phyloP scores from a whole-genome alignment of 1,139 yeast species.

The Lodderomyces margitis region DNA sequence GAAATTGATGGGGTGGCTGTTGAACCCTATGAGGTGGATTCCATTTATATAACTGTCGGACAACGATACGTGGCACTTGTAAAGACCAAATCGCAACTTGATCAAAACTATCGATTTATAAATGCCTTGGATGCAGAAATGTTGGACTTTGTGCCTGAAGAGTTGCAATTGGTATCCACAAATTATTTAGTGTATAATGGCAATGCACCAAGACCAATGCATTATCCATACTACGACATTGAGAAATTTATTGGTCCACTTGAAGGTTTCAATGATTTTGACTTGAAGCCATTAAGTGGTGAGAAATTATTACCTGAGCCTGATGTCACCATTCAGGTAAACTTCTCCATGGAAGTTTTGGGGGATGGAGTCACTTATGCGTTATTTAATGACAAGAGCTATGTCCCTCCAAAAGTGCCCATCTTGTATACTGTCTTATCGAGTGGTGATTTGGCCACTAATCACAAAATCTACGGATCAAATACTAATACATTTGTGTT shows the following conservation, averaged over 20 bases:
- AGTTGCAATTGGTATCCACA: conserved; percentile 65
- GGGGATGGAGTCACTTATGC: conserved; percentile 86
- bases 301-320: conserved; percentile 57
- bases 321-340: conserved; percentile 62
- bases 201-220: conserved; percentile 40
- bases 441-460: conserved; percentile 53
- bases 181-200: conserved; percentile 64
- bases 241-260: conserved; percentile 44
- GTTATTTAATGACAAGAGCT: conserved; percentile 83
- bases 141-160: conserved; percentile 71
- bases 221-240: conserved; percentile 17
- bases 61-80: conserved; percentile 77
- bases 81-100: conserved; percentile 58
- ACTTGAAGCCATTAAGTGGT: conserved; percentile 55
- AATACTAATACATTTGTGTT: conserved; percentile 74
- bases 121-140: conserved; percentile 73
- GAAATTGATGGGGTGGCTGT: conserved; percentile 81
- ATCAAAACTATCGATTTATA: conserved; percentile 71
- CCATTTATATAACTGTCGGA: conserved; percentile 68
- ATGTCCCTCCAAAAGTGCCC: conserved; percentile 78
- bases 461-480: conserved; percentile 57
- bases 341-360: conserved; percentile 76
- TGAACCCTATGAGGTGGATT: conserved; percentile 59
- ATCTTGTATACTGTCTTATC: conserved; percentile 71
- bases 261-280: conserved; percentile 62